Conservation (phyloP, 1,284 basidiomycete genomes). For the Jaminaea rosea region DNA sequence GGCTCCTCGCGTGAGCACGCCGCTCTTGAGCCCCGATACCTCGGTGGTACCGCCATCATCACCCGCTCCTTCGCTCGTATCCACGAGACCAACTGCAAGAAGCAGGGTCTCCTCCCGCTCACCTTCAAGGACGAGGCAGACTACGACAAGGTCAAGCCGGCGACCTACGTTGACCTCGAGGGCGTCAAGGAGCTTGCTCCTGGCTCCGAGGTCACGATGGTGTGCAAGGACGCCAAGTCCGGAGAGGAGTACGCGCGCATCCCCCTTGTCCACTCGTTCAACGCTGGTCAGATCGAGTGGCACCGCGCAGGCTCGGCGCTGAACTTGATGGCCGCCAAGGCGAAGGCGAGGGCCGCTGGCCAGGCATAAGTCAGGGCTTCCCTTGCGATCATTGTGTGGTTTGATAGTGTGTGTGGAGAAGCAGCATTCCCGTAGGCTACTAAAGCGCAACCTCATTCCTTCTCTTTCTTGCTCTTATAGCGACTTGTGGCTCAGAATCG, state of each 20-base stretch:
- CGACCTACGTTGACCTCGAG: conserved; percentile 38
- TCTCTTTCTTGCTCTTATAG: too few relatives aligned
- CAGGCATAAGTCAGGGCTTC: too few relatives aligned
- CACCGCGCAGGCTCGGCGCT: conserved; percentile 44
- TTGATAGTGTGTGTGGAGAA: too few relatives aligned
- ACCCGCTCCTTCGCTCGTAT: conserved; percentile 95
- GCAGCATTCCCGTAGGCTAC: too few relatives aligned
- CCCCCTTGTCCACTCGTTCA: conserved; percentile 43
- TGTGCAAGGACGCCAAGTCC: conserved; percentile 43
- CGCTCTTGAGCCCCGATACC: conserved; percentile 91
- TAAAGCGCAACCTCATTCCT: too few relatives aligned
- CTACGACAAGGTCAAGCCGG: conserved; percentile 43
- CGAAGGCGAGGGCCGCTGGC: conserved; percentile 20
- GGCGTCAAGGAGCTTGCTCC: conserved; percentile 41
- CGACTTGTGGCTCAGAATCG: too few relatives aligned
- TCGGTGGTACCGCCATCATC: conserved; percentile 91
- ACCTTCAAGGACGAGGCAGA: conserved; percentile 41
- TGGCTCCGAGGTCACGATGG: conserved; percentile 35
- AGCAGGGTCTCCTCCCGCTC: conserved; percentile 43
- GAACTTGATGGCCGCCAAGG: conserved; percentile 41
- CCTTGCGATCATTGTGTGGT: too few relatives aligned
- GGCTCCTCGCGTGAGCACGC: conserved; percentile 97
- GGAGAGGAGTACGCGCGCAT: conserved; percentile 27
- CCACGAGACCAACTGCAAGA: conserved; percentile 92
- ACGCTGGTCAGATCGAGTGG: conserved; percentile 46